A percentile compares a stretch with the other conserved stretches of the same genome.
phyloP scores from a whole-genome alignment of 2,329 filamentous ascomycete genomes.

The Hymenoscyphus albidus region DNA sequence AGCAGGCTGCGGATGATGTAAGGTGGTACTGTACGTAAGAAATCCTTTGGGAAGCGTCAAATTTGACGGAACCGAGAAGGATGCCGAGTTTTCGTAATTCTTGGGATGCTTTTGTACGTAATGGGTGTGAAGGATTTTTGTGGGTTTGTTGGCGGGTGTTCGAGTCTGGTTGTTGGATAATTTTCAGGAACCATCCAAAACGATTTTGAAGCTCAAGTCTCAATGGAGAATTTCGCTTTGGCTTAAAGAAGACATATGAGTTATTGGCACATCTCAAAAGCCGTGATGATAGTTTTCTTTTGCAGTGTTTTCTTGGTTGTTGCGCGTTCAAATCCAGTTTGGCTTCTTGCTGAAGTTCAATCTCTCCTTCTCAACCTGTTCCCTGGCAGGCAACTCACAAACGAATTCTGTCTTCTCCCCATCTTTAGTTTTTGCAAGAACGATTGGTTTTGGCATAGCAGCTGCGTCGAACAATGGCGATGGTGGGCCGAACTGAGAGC shows the following conservation, averaged over 20 bases:
- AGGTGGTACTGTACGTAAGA: neutral
- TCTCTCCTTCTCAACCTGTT: constrained; percentile 3
- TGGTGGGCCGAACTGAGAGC: neutral
- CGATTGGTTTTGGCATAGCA: constrained; percentile 10
- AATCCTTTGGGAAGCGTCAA: neutral
- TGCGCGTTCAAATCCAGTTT: constrained; percentile 4
- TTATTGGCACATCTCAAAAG: neutral
- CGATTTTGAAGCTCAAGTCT: neutral
- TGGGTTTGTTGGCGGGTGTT: neutral
- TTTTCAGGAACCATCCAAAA: neutral
- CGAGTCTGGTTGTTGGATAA: neutral
- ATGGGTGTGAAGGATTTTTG: neutral
- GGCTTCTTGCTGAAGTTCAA: constrained; percentile 12
- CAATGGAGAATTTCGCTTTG: neutral
- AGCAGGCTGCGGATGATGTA: neutral
- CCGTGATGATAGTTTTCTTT: neutral
- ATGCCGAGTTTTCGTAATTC: neutral
- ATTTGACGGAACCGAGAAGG: neutral
- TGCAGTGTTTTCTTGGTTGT: neutral
- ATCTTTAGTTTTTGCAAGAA: neutral
- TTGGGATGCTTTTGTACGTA: neutral
- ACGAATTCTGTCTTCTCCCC: neutral
- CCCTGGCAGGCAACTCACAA: constrained; percentile 8
- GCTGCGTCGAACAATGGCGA: constrained; percentile 1
- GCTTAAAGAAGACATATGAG: neutral